A percentile compares a stretch with the other conserved stretches of the same genome.
These are phyloP conservation scores for Boletellus emodensis DNA, from an alignment of 768 basidiomycete species.

Conservation along the genomic window DNA sequence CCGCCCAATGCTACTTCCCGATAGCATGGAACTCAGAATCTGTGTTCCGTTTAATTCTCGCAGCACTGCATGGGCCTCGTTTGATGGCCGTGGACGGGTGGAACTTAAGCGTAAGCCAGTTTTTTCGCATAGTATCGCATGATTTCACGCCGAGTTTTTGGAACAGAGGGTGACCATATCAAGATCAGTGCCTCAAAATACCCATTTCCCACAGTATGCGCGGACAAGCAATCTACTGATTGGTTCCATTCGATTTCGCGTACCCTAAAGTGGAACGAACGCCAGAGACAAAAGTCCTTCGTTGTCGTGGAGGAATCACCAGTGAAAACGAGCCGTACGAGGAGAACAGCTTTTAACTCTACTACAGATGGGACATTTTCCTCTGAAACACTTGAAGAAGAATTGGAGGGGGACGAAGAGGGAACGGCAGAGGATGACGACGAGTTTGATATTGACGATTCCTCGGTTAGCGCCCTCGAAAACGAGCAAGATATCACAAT, in stretches of 20 bases:
- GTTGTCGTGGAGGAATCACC: slow-evolving; percentile 94
- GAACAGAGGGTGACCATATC: slow-evolving; percentile 95
- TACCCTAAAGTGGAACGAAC: slow-evolving; percentile 98
- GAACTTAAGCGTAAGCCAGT: slow-evolving; percentile 82
- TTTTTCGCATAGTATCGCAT: not conserved
- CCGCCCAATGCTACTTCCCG: slow-evolving; percentile 96
- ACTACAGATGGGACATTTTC: slow-evolving; percentile 7
- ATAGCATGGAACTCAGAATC: slow-evolving; percentile 96
- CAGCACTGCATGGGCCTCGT: slow-evolving; percentile 98
- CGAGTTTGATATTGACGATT: slow-evolving; percentile 92
- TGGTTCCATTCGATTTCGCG: slow-evolving; percentile 98
- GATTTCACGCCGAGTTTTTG: slow-evolving; percentile 5
- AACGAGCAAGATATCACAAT: not conserved
- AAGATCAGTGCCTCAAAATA: slow-evolving; percentile 96
- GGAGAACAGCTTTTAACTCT: slow-evolving; percentile 11
- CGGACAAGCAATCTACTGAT: slow-evolving; percentile 95
- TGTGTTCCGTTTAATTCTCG: slow-evolving; percentile 99
- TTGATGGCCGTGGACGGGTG: slow-evolving; percentile 94
- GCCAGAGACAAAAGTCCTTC: slow-evolving; percentile 97
- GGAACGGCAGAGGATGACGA: slow-evolving; percentile 64
- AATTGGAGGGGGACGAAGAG: slow-evolving; percentile 35
- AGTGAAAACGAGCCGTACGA: slow-evolving; percentile 35
- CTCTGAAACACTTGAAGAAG: slow-evolving; percentile 34
- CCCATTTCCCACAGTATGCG: slow-evolving; percentile 98
- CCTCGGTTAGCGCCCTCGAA: slow-evolving; percentile 51